phyloP scores from a whole-genome alignment of 1,284 basidiomycete species.

The Tilletia setariae region DNA sequence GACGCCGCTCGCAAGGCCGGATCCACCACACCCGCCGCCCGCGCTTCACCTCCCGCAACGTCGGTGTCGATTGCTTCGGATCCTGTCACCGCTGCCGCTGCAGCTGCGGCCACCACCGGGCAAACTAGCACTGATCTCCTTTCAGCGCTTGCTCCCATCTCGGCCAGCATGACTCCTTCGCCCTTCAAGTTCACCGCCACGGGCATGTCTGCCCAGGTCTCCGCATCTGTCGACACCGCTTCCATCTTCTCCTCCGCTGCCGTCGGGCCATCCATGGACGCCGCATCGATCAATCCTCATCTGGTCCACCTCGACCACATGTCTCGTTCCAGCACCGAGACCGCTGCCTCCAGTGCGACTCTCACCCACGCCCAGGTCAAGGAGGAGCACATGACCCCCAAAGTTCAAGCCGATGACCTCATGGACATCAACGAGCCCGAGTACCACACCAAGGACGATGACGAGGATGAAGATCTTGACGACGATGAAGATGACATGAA shows the following conservation, averaged over 20 bases:
- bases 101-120: neutral
- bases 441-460: slow-evolving; percentile 32
- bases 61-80: neutral
- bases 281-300: neutral
- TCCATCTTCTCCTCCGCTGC: slow-evolving; percentile 8
- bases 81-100: neutral
- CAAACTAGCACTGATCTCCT: neutral
- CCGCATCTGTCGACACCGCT: neutral
- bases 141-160: neutral
- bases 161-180: neutral
- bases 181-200: neutral
- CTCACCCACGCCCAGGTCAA: neutral
- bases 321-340: neutral
- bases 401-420: slow-evolving; percentile 13
- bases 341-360: neutral
- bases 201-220: neutral
- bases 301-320: neutral
- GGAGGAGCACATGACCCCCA: neutral
- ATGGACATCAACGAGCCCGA: slow-evolving; percentile 23
- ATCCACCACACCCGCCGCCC: neutral
- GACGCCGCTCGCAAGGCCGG: slow-evolving; percentile 8
- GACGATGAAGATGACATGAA: neutral
- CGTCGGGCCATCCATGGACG: neutral
- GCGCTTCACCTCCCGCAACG: neutral
- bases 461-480: slow-evolving; percentile 24